Evolutionary conservation across 2,329 filamentous ascomycete genomes (phyloP), one percentile per base, ranked within the genome.

Genomic region (Tolypocladium ophioglossoides): DNA sequence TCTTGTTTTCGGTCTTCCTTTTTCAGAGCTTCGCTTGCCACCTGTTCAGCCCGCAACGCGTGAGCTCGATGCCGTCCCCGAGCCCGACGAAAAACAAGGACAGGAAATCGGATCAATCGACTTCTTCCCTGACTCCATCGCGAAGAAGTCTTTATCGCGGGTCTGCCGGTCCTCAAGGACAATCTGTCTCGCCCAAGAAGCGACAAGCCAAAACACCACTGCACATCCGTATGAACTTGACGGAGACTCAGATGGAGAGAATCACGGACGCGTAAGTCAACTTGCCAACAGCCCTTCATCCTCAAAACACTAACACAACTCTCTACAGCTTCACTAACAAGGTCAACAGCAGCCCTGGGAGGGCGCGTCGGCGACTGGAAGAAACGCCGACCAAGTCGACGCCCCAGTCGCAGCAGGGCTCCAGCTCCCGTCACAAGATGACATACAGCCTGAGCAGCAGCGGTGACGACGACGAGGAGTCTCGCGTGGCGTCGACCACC

Each of bases 211-310:
- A 70, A 22, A 69, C 73, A 47, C 71, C 71, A 2, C 64, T 78
- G 22, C 71, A 74, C 40, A 70, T 78, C 34, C 73, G 74, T 27
- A 68, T 78, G 59, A 76, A 76, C 56, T 58, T 78, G 53, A 78
- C 75, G 5, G 73, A 78, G 48, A 71, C 68, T 0, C 74, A 78
- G 56, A 72, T 78, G 68, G 72, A 78, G 54, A 74, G 68, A 55
- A 66, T 78, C 46, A 72, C 76, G 4, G 68, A 74, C 50, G 73
- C 70, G 76, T 78, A 67, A 56, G 73, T 51, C 39, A 14, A 10
- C 37, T 30, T 16, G 30, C 22, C 24, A 20, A 12, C 44, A 7
- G 18, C 14, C 7, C 24, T n/a, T 41, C 14, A 39, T 46, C 12
- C 20, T 47, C 22, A 37, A 37, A 22, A 35, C 20, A 30, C 47